Evolutionary conservation across 495 filamentous ascomycete genomes (phyloP), one percentile per base, ranked within the genome.

Genomic region (Penicillium riverlandense): DNA sequence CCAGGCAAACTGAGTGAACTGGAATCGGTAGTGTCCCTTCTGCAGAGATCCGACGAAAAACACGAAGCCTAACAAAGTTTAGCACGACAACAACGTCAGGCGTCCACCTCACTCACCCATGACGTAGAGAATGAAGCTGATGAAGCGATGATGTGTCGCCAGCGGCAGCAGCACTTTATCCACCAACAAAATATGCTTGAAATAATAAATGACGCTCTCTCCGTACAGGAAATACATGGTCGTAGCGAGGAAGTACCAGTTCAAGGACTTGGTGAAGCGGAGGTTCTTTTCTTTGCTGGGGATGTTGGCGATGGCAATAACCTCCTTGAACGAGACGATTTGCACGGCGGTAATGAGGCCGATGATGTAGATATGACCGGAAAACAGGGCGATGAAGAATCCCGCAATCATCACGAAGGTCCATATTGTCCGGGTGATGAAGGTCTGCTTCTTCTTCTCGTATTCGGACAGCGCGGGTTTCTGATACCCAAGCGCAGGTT

Each of bases 171-270:
- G 69, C 29, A 97, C 85, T 59, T 83, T 85, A 66, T 96, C 91
- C n/a, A 99, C 87, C 46, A 97, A 65, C 29, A 99, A 78, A 43
- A 99, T 87, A 54, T 97, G 94, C 73, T 97, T 97, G 69, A 99
- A 97, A 65, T 99, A 99, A 69, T 97, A 99, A 47, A 99, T 92
- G 50, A 99, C 91, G 51, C 88, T 96, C 69, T 99, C 94, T 47
- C 94, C 94, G 55, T 99, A 97, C 29, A 99, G 70, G 53, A 94
- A 99, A 71, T 97, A 99, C 92, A 97, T 97, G 43, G 90, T 92
- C 12, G 86, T 85, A n/a, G 88, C 94, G 47, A 99, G 74, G 69
- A 94, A 99, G 65, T 99, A 99, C 94, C 94, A 99, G 61, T 96
- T 96, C 57, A 99, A 67, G 48, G 83, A 84, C 70, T 96, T 95